Conservation (phyloP, 2,329 filamentous ascomycete genomes). For the Colletotrichum orchidophilum region DNA sequence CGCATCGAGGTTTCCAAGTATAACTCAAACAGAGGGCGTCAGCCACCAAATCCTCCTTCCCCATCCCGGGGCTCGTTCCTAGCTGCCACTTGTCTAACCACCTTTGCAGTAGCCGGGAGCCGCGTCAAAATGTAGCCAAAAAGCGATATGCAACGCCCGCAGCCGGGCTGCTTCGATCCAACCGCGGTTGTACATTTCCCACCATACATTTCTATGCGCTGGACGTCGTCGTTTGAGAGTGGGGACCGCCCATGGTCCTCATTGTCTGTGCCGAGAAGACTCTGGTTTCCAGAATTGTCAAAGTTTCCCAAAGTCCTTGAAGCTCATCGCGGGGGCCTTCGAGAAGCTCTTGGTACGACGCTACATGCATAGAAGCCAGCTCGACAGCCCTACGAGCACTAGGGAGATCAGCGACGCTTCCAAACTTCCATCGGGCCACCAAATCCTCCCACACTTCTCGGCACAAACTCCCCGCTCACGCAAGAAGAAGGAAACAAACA, state of each 20-base stretch:
- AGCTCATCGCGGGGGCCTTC: neutral
- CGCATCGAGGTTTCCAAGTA: neutral
- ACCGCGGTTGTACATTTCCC: neutral
- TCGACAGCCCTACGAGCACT: neutral
- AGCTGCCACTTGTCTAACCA: neutral
- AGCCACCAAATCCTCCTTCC: neutral
- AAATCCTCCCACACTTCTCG: neutral
- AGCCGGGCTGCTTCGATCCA: neutral
- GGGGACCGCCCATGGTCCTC: neutral
- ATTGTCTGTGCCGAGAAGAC: neutral
- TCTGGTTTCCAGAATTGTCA: neutral
- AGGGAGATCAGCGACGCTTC: neutral
- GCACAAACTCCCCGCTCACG: neutral
- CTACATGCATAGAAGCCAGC: neutral
- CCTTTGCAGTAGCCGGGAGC: neutral
- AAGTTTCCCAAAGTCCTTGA: neutral
- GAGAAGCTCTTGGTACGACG: neutral
- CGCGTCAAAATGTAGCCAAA: neutral
- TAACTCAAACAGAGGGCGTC: neutral
- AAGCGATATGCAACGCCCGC: neutral
- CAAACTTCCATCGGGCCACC: neutral
- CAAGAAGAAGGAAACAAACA: neutral
- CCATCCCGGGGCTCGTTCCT: neutral
- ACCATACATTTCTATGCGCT: neutral
- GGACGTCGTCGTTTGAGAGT: no score